phyloP scores from a whole-genome alignment of 495 filamentous ascomycete species.

The Chaetomium cochliodes region DNA sequence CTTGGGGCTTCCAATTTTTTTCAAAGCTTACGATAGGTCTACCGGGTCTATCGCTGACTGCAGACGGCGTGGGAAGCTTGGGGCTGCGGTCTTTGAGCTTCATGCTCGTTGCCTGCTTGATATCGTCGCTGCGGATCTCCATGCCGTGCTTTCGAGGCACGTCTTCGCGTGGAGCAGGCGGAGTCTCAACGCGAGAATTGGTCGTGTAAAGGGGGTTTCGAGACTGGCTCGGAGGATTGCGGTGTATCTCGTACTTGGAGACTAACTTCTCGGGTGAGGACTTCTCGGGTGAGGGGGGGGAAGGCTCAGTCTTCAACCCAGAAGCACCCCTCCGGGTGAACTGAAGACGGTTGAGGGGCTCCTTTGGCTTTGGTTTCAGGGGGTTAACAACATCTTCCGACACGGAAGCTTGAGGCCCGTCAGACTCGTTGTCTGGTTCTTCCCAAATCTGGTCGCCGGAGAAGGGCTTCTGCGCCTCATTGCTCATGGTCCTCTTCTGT shows the following conservation, averaged over 20 bases:
- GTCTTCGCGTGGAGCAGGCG: conserved; percentile 34
- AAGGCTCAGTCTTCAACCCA: conserved; percentile 23
- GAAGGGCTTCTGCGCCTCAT: conserved; percentile 56
- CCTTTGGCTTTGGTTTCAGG: conserved; percentile 54
- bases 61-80: conserved; percentile 78
- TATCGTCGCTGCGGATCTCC: conserved; percentile 82
- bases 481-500: conserved; percentile 57
- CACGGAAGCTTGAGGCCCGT: conserved; percentile 10
- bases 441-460: conserved; percentile 86
- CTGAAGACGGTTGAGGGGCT: conserved; percentile 56
- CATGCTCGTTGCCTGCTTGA: conserved; percentile 88
- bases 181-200: conserved; percentile 51
- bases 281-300: conserved; percentile 8
- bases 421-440: conserved; percentile 59
- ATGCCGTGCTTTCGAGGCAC: conserved; percentile 65
- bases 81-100: conserved; percentile 77
- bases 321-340: conserved; percentile 41
- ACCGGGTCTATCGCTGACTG: conserved; percentile 79
- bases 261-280: conserved; percentile 51
- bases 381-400: conserved; percentile 30
- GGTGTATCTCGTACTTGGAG: conserved; percentile 70
- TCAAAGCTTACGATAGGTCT: conserved; percentile 94
- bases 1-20: conserved; percentile 69
- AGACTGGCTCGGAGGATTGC: conserved; percentile 73
- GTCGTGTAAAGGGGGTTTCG: conserved; percentile 69